Evolutionary conservation across 257 asterid genomes (phyloP).

Genomic region (Solanum clarkiae): DNA sequence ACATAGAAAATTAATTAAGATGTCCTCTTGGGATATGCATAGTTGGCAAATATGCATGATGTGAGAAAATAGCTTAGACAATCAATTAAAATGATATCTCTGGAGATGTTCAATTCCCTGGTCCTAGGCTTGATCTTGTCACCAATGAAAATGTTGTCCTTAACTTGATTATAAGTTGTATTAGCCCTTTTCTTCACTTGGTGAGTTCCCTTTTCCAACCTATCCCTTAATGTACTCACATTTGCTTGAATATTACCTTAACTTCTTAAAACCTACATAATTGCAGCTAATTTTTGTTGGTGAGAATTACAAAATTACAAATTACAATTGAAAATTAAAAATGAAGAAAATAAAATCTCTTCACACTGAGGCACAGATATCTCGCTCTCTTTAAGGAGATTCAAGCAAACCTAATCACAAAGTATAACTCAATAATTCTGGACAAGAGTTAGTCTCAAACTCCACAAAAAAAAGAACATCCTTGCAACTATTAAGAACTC

Average conservation of each 20-base stretch:
- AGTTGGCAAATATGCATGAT: neutral
- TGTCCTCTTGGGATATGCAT: neutral
- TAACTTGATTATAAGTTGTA: neutral
- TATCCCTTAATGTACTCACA: neutral
- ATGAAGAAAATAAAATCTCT: too few species aligned
- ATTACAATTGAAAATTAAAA: too few species aligned
- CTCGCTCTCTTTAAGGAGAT: too few species aligned
- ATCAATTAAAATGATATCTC: neutral
- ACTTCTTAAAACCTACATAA: neutral
- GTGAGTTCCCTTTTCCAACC: neutral
- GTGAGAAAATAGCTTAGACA: neutral
- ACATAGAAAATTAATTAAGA: neutral
- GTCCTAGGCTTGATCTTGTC: neutral
- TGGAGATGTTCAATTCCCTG: neutral
- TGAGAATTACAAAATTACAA: too few species aligned
- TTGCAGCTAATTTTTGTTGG: neutral
- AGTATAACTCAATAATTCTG: too few species aligned
- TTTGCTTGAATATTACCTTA: neutral
- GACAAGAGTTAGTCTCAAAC: too few species aligned
- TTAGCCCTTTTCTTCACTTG: neutral
- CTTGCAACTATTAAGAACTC: too few species aligned
- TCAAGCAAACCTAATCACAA: too few species aligned
- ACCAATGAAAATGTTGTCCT: neutral
- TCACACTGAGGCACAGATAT: too few species aligned
- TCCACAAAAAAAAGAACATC: too few species aligned